Evolutionary conservation across 495 filamentous ascomycete species (phyloP).

Genomic region (Penicillium arizonense): DNA sequence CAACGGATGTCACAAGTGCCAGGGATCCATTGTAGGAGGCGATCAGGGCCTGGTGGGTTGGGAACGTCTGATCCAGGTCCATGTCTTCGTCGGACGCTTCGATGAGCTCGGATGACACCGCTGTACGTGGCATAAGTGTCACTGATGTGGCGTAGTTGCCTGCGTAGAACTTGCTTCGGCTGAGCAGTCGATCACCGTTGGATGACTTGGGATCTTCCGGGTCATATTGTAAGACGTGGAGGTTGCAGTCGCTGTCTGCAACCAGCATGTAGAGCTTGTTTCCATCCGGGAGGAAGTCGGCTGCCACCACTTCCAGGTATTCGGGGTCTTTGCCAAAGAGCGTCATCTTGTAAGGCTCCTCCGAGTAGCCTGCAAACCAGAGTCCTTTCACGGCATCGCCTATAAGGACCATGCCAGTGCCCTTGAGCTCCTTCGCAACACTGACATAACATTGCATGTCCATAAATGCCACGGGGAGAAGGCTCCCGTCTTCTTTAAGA

Average conservation of each 20-base stretch:
- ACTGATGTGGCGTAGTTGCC: conserved; percentile 73
- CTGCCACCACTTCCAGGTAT: conserved; percentile 72
- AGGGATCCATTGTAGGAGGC: conserved; percentile 72
- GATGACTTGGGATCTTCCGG: conserved; percentile 96
- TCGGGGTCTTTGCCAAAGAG: conserved; percentile 85
- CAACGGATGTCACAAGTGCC: conserved; percentile 71
- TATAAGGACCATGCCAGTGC: conserved; percentile 79
- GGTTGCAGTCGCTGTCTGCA: conserved; percentile 77
- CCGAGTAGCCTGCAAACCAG: conserved; percentile 91
- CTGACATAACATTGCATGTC: conserved; percentile 94
- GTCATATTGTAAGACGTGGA: conserved; percentile 90
- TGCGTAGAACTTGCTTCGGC: conserved; percentile 81
- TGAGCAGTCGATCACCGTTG: conserved; percentile 81
- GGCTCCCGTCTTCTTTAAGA: conserved; percentile 87
- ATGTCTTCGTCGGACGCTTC: conserved; percentile 37
- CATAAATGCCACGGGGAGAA: conserved; percentile 95
- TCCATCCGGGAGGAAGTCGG: conserved; percentile 86
- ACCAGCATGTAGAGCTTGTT: conserved; percentile 79
- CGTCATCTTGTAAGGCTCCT: conserved; percentile 93
- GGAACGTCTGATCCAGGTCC: conserved; percentile 29
- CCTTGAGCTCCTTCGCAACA: conserved; percentile 73
- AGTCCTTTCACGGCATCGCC: conserved; percentile 89
- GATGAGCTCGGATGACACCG: conserved; percentile 41
- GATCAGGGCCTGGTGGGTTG: conserved; percentile 61
- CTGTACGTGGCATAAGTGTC: conserved; percentile 69